Evolutionary conservation across 2,329 filamentous ascomycete species (phyloP).

Genomic region (Fusarium sp.): DNA sequence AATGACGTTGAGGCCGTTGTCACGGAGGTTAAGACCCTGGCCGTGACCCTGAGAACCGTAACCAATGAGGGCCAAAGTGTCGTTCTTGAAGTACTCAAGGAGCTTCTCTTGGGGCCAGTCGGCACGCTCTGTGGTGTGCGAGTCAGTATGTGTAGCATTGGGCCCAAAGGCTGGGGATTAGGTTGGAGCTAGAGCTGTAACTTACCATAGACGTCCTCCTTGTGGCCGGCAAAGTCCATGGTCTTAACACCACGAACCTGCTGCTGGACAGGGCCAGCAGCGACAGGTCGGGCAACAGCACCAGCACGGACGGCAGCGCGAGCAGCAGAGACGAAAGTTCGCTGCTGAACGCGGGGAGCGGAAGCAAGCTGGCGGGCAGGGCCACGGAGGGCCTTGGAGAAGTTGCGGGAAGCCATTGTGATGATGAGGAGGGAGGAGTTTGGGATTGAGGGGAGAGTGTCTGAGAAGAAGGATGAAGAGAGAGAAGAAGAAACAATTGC

Average conservation of each 20-base stretch:
- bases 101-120: slow-evolving; percentile 99
- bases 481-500: slow-evolving; percentile 22
- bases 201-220: slow-evolving; percentile 94
- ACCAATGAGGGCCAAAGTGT: slow-evolving; percentile 98
- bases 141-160: slow-evolving; percentile 41
- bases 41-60: slow-evolving; percentile 98
- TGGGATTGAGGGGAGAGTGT: slow-evolving; percentile 40
- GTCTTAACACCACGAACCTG: slow-evolving; percentile 94
- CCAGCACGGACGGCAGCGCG: slow-evolving; percentile 66
- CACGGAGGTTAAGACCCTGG: slow-evolving; percentile 98
- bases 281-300: slow-evolving; percentile 63
- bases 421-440: slow-evolving; percentile 45
- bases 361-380: slow-evolving; percentile 71
- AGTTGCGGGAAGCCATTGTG: slow-evolving; percentile 82
- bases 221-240: slow-evolving; percentile 95
- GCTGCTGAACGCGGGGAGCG: slow-evolving; percentile 68
- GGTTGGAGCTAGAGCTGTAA: slow-evolving; percentile 3
- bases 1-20: slow-evolving; percentile 99
- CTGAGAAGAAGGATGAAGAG: slow-evolving; percentile 47
- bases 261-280: slow-evolving; percentile 67
- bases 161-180: not conserved
- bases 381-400: slow-evolving; percentile 74
- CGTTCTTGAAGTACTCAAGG: slow-evolving; percentile 99
- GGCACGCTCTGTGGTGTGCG: slow-evolving; percentile 78
- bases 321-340: slow-evolving; percentile 71